A percentile compares a stretch with the other conserved stretches of the same genome.
phyloP scores from a whole-genome alignment of 768 basidiomycete genomes.

The Astraeus odoratus region DNA sequence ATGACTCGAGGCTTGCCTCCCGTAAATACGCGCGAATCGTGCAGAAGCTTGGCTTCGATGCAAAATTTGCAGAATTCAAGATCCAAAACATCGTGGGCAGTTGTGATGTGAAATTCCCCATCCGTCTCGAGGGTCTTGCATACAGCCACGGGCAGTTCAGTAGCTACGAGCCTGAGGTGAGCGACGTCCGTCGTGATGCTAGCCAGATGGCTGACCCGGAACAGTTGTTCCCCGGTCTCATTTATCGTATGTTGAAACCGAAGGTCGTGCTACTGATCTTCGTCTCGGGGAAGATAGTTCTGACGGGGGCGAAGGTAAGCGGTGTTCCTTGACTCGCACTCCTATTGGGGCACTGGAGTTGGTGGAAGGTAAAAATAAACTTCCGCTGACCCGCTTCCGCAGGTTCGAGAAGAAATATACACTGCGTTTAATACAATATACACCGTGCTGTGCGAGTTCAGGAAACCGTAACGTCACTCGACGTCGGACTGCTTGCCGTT shows the following conservation, averaged over 20 bases:
- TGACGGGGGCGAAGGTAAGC: slow-evolving; percentile 96
- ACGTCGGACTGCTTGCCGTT: neutral
- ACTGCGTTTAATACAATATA: slow-evolving; percentile 99
- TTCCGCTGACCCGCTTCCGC: slow-evolving; percentile 40
- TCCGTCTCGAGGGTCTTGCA: slow-evolving; percentile 92
- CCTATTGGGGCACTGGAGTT: slow-evolving; percentile 34
- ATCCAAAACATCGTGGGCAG: slow-evolving; percentile 99
- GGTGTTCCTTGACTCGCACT: slow-evolving; percentile 12
- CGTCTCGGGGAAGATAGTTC: slow-evolving; percentile 97
- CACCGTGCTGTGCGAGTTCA: slow-evolving; percentile 93
- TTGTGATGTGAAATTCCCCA: slow-evolving; percentile 99
- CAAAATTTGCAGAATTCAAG: slow-evolving; percentile 99
- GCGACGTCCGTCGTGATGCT: slow-evolving; percentile 19
- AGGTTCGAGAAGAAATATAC: slow-evolving; percentile 99
- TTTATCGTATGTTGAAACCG: slow-evolving; percentile 99
- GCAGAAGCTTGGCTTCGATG: slow-evolving; percentile 98
- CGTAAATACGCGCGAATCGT: slow-evolving; percentile 99
- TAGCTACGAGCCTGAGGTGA: slow-evolving; percentile 94
- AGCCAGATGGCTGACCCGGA: neutral
- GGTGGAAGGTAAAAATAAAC: slow-evolving; percentile 40
- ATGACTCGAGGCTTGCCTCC: slow-evolving; percentile 93
- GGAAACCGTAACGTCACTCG: slow-evolving; percentile 56
- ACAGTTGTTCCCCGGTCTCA: slow-evolving; percentile 96
- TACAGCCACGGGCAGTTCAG: slow-evolving; percentile 98
- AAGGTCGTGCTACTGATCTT: slow-evolving; percentile 98